A percentile compares a stretch with the other conserved stretches of the same genome.
phyloP scores from a whole-genome alignment of 164 flowering plant genomes.

The Liriodendron chinense region DNA sequence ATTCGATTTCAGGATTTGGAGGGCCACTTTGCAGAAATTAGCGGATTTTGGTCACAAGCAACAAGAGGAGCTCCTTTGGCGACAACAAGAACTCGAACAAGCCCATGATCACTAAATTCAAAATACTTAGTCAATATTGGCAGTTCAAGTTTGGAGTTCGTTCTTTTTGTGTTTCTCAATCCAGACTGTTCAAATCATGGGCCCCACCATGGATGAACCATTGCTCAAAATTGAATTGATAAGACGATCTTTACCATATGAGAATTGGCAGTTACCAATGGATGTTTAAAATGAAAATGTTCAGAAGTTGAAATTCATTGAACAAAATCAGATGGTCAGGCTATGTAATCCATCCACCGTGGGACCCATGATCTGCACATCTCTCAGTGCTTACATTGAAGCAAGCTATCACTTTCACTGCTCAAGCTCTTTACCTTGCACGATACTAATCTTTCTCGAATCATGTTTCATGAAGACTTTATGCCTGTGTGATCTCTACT shows the following conservation, averaged over 20 bases:
- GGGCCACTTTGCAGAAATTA: conserved; percentile 48
- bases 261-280: no score
- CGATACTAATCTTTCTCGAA: conserved; percentile 60
- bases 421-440: conserved; percentile 64
- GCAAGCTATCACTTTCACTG: conserved; percentile 69
- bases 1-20: conserved; percentile 14
- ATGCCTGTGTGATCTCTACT: conserved; percentile 38
- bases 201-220: no score
- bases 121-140: conserved; percentile 65
- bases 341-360: no score
- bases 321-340: no score
- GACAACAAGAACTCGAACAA: conserved; percentile 58
- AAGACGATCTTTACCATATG: no score
- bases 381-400: conserved; percentile 22
- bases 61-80: conserved; percentile 64
- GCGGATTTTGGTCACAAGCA: conserved; percentile 63
- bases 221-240: no score
- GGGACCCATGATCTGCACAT: no score
- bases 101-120: conserved; percentile 66
- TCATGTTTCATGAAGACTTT: conserved; percentile 63
- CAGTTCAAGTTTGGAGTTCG: conserved; percentile 58
- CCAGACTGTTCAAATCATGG: no score
- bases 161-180: not conserved
- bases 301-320: no score
- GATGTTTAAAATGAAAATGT: no score